Evolutionary conservation across 2,329 filamentous ascomycete genomes (phyloP).

Genomic region (Fusarium protoensiforme): DNA sequence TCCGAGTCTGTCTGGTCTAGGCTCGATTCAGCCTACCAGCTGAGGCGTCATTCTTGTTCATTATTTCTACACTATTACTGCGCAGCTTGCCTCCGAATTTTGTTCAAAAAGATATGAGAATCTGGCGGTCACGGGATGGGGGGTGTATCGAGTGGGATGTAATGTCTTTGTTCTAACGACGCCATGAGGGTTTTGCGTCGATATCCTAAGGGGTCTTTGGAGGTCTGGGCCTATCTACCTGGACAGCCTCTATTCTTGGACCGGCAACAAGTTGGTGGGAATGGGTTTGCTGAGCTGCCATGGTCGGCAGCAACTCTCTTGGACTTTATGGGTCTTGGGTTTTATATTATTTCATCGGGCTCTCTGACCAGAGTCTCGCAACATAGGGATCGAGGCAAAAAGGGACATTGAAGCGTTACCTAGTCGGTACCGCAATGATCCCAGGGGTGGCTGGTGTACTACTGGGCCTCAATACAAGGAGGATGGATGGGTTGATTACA

Average conservation of each 20-base stretch:
- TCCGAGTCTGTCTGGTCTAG: constrained; percentile 9
- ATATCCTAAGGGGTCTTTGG: constrained; percentile 16
- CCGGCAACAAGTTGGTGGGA: not conserved
- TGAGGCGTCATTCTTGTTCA: constrained; percentile 38
- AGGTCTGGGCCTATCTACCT: not conserved
- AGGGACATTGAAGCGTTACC: constrained; percentile 8
- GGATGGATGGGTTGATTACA: constrained; percentile 11
- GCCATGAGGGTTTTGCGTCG: constrained; percentile 42
- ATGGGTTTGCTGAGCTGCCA: constrained; percentile 21
- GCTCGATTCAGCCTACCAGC: constrained; percentile 8
- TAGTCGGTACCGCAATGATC: not conserved
- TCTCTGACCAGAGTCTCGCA: not conserved
- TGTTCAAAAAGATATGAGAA: constrained; percentile 36
- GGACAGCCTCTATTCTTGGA: constrained; percentile 2
- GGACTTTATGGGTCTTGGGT: not conserved
- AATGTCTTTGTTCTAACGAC: constrained; percentile 44
- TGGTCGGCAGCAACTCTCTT: not conserved
- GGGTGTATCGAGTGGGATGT: constrained; percentile 34
- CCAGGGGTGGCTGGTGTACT: constrained; percentile 4
- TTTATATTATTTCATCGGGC: constrained; percentile 10
- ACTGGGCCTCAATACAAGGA: constrained; percentile 7
- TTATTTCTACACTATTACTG: constrained; percentile 38
- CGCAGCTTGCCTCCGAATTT: constrained; percentile 28
- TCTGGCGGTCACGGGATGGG: constrained; percentile 24
- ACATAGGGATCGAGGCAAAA: constrained; percentile 15